Base-by-base conservation (phyloP, 768 basidiomycete genomes). In the Postia placenta region DNA sequence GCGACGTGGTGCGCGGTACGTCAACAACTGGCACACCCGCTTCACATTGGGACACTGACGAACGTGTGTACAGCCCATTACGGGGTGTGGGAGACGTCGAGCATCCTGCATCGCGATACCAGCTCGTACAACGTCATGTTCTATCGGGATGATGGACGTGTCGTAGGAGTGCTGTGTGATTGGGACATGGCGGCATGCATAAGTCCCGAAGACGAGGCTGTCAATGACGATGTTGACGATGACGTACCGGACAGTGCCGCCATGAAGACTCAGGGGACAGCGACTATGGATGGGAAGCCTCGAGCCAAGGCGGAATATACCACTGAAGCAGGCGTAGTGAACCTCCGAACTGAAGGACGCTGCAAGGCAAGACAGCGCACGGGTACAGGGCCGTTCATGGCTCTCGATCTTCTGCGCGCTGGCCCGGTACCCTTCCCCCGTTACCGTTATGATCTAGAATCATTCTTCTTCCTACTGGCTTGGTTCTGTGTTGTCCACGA, bases 101-200 rank as follows among this genome's bases (percentile, higher is more conserved):
- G 33, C 3, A 45, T 58, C 25, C 45, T 58, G 5, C 56, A 58
- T 26, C 42, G 52, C 6, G 50, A 54, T 20, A 36, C 54, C 39
- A 56, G 53, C 23, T n/a, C 42, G 5, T 42, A 51, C 23, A 58
- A 56, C 48, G 52, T 58, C 48, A 49, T 56, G 57, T 47, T 37
- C 35, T 40, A 26, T 20, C 17, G 44, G 5, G 20, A 12, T 6
- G 44, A 17, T 5, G 26, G 22, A 4, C 44, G 28, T 22, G 27
- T 22, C n/a, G 24, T 45, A 5, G 44, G 44, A 28, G 28, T 45
- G 5, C 20, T 45, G 14, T 45, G 44, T 20, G 44, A 45, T 22
- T 45, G 42, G 42, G 42, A 42, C 24, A 11, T 42, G 5, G 42
- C 42, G 7, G 17, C 11, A 33, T 2, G n/a, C 39, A 30, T n/a